Evolutionary conservation across 148 eudicot genomes (phyloP), one percentile per base, ranked within the genome.

Genomic region (Rhododendron williamsianum): DNA sequence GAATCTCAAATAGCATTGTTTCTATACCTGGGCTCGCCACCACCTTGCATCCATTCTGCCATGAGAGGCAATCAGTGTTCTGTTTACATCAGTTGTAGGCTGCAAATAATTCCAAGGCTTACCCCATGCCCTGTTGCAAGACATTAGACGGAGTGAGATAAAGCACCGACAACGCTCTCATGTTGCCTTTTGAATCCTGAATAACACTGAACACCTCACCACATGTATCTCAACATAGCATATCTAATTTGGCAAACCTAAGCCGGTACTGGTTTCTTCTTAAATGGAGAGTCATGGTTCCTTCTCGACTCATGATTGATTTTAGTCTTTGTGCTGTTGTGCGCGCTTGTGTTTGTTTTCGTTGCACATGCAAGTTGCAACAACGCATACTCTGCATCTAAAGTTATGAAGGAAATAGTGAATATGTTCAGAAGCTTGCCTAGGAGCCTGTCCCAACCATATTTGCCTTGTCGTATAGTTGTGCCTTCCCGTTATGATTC

Each of bases 11-110:
- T 58, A 81, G 38, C 2, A 36, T 1, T 4, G 2, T 58, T 21
- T 19, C 0, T 41, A 49, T 85, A 96, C 99, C 99, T 97, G 98
- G 76, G 99, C 98, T 76, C 98, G 92, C 99, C 99, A 97, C 99
- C 99, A 97, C 81, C 99, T 90, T 35, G 91, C 87, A 76, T 94
- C 98, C 98, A 97, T 97, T 88, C 90, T 93, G 12, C 94, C 91
- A 86, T 97, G 99, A 91, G 82, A 91, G 69, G 92, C 87, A n/a
- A 95, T 54, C 84, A 95, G 86, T 46, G 87, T 92, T 71, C 99
- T 97, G 81, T 95, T 93, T 43, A 94, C 87, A 81, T 95, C 95
- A 8, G 99, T 97, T 30, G 99, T 97, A 10, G 99, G 99, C 86
- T 97, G 99, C 89, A 97, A 48, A 86, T 93, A 91, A 84, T 91